Conservation (phyloP, 768 basidiomycete genomes). For the Leccinellum luteum region DNA sequence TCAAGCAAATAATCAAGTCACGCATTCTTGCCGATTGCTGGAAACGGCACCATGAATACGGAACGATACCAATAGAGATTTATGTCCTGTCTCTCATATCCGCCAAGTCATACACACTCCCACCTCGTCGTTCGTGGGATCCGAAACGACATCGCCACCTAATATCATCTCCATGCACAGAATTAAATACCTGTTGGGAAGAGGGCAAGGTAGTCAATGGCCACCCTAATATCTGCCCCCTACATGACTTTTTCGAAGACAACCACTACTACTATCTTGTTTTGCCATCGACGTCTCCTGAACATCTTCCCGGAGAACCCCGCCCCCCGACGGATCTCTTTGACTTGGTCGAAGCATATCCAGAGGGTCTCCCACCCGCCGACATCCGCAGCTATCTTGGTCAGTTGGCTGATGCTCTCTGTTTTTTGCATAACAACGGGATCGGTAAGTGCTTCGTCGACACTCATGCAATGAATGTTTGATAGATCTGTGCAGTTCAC, state of each 20-base stretch:
- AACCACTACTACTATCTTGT: slow-evolving; percentile 94
- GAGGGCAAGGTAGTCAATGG: slow-evolving; percentile 75
- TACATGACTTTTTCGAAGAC: slow-evolving; percentile 97
- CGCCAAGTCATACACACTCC: slow-evolving; percentile 74
- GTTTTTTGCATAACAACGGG: slow-evolving; percentile 86
- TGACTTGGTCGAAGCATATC: slow-evolving; percentile 89
- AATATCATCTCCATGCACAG: slow-evolving; percentile 17
- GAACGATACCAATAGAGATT: slow-evolving; percentile 98
- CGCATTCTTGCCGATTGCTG: slow-evolving; percentile 98
- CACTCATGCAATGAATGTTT: slow-evolving; percentile 6
- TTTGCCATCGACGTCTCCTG: slow-evolving; percentile 72
- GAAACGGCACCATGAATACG: slow-evolving; percentile 94
- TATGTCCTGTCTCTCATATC: slow-evolving; percentile 92
- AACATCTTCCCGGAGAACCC: slow-evolving; percentile 48
- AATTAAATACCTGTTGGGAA: slow-evolving; percentile 49
- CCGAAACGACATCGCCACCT: slow-evolving; percentile 48
- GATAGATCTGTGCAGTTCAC: slow-evolving; percentile 56
- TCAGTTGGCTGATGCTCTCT: slow-evolving; percentile 89
- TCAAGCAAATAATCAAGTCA: slow-evolving; percentile 98
- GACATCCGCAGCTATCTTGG: slow-evolving; percentile 83
- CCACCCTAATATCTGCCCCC: slow-evolving; percentile 92
- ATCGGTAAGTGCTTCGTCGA: slow-evolving; percentile 59
- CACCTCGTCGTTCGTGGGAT: slow-evolving; percentile 80
- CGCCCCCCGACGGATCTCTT: slow-evolving; percentile 81
- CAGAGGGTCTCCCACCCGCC: slow-evolving; percentile 75